These are phyloP conservation scores for Sphaerulina musiva DNA, from an alignment of 2,329 filamentous ascomycete species.

Conservation along the genomic window DNA sequence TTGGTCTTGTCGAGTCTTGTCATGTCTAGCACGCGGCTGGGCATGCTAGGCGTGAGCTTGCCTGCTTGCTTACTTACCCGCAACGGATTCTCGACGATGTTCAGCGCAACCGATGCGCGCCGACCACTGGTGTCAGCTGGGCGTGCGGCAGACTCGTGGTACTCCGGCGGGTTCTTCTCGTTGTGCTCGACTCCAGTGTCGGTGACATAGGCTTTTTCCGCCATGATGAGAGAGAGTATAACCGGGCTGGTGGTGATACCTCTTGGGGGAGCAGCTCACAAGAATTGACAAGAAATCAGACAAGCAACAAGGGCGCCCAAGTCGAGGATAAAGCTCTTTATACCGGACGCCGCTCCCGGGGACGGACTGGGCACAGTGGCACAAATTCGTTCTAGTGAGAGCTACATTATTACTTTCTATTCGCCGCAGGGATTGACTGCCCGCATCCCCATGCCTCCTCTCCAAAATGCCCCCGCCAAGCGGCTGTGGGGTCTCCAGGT, in stretches of 20 bases:
- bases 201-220: background rate
- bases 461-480: background rate
- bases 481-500: background rate
- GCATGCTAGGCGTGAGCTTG: constrained; percentile 24
- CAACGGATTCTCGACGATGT: constrained; percentile 45
- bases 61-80: constrained; percentile 23
- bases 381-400: no score
- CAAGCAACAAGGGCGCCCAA: constrained; percentile 1
- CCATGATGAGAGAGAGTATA: background rate
- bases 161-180: constrained; percentile 6
- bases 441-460: background rate
- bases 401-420: no score
- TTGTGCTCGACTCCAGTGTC: constrained; percentile 2
- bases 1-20: constrained; percentile 2
- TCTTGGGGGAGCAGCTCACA: background rate
- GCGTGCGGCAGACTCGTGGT: background rate
- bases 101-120: constrained; percentile 40
- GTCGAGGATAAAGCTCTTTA: constrained; percentile 7
- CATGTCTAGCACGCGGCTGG: background rate
- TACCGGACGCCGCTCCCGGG: background rate
- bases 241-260: no score
- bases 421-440: background rate
- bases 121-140: constrained; percentile 22
- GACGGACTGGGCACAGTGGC: no score
- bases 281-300: constrained; percentile 5